Base-by-base conservation (phyloP, 306 rosid species). In the Carpinus fangiana region DNA sequence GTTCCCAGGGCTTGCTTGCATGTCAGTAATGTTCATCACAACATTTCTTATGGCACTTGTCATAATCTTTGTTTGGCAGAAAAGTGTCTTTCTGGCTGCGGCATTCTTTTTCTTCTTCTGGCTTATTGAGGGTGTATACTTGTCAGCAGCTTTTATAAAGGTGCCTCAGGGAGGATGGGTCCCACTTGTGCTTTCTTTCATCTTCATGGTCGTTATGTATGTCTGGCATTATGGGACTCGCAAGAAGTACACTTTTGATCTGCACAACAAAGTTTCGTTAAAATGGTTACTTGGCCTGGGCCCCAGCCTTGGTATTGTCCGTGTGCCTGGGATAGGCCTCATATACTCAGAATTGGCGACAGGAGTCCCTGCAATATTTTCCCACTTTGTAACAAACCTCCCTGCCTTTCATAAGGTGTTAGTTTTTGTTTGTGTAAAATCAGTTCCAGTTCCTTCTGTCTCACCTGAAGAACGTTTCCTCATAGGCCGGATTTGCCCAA, bases 101-200 rank as follows among this genome's bases (percentile, higher is more conserved):
- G 47, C 73, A 46, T 93, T 93, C 74, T 87, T 93, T 56, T 31
- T 82, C 53, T 85, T 88, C 81, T 90, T 93, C 85, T 93, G 97
- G 96, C 81, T 85, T 70, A 73, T 93, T 48, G 97, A 93, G 88
- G 93, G 94, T 0, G 85, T 81, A 62, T 93, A 93, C 85, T 77
- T 93, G 47, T 89, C 94, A 70, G 80, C 97, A 62, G 97, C 93
- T 76, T 78, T 89, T 73, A 93, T 88, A 47, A 93, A 93, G 82
- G 96, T 93, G 28, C 96, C 94, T 73, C 94, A 89, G 87, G 97
- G 94, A 80, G 96, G 97, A 78, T 93, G 97, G 97, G 96, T 87
- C 66, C 97, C 97, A 45, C 86, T 93, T 48, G 94, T 84, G 75
- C 81, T 93, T 23, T 93, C 97, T 13, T 80, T 81, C 70, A 51